Evolutionary conservation across 805 yeast species (phyloP), one percentile per base, ranked within the genome.

Genomic region (Nakazawaea wickerhamii): DNA sequence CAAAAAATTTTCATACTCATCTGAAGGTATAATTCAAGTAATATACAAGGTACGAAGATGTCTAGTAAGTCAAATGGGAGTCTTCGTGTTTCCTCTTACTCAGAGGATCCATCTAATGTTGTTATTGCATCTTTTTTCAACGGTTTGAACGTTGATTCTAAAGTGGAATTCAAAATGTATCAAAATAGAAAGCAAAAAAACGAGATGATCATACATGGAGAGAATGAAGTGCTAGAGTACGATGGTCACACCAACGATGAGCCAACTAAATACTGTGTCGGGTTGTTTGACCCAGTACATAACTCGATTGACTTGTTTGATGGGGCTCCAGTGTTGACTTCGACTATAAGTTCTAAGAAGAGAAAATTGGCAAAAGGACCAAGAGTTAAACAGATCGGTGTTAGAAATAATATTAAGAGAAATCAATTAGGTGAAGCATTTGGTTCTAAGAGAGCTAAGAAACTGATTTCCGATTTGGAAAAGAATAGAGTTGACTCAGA

Each of bases 371-470:
- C 70, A 48, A 66, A 67, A 36, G 85, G 87, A 5, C 93, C 93
- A 18, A 46, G 40, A 30, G 70, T 86, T 44, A 78, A 75, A 63
- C 84, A 77, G 58, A 63, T 66, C 7, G 75, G 75, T 26, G 64
- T 66, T 30, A 64, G 67, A 48, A 64, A 72, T 52, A 67, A 73
- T 45, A 66, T 70, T 14, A 87, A 86, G 64, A 77, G 97, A 60
- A 85, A 77, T 44, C 84, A 87, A 2, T 73, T 93, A 57, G 99
- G 99, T 57, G 91, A 88, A 64, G 95, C 93, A 3, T 93, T 93
- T 54, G 99, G 99, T 73, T 91, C 99, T 45, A 90, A 86, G 67
- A 90, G 81, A 67, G 97, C 97, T 48, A 91, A 88, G 68, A 84
- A 87, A 53, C 95, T 95, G 27, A 84, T 93, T 55, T 67, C 76